A percentile compares a stretch with the other conserved stretches of the same genome.
These are phyloP conservation scores for Paxillus rubicundulus DNA, from an alignment of 768 basidiomycete species.

Conservation along the genomic window DNA sequence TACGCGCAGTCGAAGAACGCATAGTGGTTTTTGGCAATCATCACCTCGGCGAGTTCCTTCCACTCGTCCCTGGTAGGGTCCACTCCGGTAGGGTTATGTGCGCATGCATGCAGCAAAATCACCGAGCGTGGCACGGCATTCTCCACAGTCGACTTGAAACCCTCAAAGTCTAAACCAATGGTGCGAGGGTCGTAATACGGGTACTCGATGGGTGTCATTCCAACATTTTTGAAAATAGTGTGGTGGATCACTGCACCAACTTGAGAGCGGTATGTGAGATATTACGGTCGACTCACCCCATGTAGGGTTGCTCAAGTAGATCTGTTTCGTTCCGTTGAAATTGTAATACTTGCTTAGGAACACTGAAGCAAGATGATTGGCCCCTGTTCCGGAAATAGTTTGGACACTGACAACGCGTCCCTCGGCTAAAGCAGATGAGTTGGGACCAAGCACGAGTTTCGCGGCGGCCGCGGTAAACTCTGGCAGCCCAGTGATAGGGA, in stretches of 20 bases:
- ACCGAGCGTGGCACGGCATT: conserved; percentile 74
- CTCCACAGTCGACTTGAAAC: conserved; percentile 59
- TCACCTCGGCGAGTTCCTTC: conserved; percentile 68
- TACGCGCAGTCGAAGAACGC: conserved; percentile 96
- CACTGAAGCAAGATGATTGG: conserved; percentile 88
- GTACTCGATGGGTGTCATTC: conserved; percentile 82
- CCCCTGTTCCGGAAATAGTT: conserved; percentile 94
- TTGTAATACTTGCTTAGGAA: conserved; percentile 83
- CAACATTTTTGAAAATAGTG: conserved; percentile 88
- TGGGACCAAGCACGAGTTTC: conserved; percentile 73
- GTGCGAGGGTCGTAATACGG: conserved; percentile 93
- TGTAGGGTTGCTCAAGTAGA: conserved; percentile 90
- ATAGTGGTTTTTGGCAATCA: conserved; percentile 74
- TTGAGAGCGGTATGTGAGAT: conserved; percentile 1
- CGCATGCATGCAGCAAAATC: conserved; percentile 90
- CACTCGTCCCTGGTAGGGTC: conserved; percentile 91
- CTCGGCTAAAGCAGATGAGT: conserved; percentile 68
- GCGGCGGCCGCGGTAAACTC: conserved; percentile 82
- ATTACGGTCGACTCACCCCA: conserved; percentile 64
- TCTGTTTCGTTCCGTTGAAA: conserved; percentile 58
- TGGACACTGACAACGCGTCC: conserved; percentile 78
- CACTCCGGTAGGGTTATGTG: conserved; percentile 96
- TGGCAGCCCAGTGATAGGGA: conserved; percentile 85
- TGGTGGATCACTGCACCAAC: conserved; percentile 70
- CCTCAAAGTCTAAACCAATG: conserved; percentile 78